These are phyloP conservation scores for Castanea crenata DNA, from an alignment of 306 rosid genomes.

Conservation along the genomic window DNA sequence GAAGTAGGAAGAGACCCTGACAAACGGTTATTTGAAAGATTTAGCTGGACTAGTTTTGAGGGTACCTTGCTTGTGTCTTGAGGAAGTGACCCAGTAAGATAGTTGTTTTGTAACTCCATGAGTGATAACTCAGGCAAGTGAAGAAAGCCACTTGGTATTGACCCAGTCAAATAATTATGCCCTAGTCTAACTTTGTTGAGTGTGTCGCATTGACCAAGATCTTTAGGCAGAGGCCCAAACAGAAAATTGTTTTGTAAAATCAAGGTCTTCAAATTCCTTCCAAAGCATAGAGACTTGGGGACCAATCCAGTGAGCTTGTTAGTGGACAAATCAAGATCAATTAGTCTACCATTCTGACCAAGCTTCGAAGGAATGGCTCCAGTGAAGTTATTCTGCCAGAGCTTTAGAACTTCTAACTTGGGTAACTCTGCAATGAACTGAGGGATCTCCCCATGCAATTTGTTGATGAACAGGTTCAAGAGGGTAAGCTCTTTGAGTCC, in stretches of 20 bases:
- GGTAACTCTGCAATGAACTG: conserved; percentile 60
- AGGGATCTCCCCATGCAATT: conserved; percentile 79
- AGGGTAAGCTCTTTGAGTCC: conserved; percentile 64
- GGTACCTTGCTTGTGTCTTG: conserved; percentile 38
- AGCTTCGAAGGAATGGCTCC: conserved; percentile 72
- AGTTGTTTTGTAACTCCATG: conserved; percentile 77
- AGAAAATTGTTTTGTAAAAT: conserved; percentile 76
- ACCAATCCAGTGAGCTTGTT: conserved; percentile 84
- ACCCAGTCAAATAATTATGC: conserved; percentile 71
- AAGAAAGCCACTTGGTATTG: conserved; percentile 69
- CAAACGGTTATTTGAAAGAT: conserved; percentile 74
- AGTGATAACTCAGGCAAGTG: conserved; percentile 71
- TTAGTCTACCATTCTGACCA: conserved; percentile 66
- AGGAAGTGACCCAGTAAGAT: conserved; percentile 62
- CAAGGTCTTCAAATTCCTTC: conserved; percentile 59
- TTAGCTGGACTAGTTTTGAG: conserved; percentile 64
- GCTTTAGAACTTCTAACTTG: conserved; percentile 58
- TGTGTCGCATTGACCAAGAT: conserved; percentile 66
- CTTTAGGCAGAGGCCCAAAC: conserved; percentile 75
- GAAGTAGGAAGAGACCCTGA: conserved; percentile 68
- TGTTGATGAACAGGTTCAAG: conserved; percentile 80
- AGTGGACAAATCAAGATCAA: conserved; percentile 72
- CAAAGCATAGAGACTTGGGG: conserved; percentile 64
- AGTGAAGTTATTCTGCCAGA: conserved; percentile 88
- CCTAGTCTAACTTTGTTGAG: conserved; percentile 75